Conservation (phyloP, 805 yeast species). For the Hanseniaspora guilliermondii region DNA sequence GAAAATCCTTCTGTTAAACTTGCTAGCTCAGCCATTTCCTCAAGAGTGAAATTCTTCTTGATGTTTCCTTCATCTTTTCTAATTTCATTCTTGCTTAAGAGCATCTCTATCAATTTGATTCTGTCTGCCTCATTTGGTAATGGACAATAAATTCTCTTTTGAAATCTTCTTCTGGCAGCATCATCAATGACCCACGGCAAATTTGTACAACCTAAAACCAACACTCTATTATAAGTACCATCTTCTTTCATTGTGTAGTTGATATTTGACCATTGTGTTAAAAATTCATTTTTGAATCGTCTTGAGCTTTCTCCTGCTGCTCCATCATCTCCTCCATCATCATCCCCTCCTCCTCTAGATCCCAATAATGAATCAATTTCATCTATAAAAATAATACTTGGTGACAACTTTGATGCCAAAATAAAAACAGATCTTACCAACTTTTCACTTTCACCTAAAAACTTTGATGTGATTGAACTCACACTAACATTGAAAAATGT, state of each 20-base stretch:
- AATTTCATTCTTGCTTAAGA: conserved; percentile 36
- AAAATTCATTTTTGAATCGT: conserved; percentile 81
- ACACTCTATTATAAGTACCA: conserved; percentile 46
- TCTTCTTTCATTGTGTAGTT: conserved; percentile 44
- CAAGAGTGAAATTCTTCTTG: neutral
- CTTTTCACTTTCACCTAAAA: conserved; percentile 87
- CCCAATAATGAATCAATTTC: conserved; percentile 88
- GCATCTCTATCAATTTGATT: conserved; percentile 50
- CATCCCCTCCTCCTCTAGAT: conserved; percentile 36
- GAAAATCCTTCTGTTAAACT: conserved; percentile 70
- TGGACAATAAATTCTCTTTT: conserved; percentile 84
- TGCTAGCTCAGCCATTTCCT: neutral
- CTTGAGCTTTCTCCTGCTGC: conserved; percentile 74
- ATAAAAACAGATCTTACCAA: conserved; percentile 78
- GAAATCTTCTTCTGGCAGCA: conserved; percentile 89
- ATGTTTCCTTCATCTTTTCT: neutral
- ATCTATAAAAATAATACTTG: conserved; percentile 88
- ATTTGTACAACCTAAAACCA: conserved; percentile 89
- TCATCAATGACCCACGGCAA: conserved; percentile 96
- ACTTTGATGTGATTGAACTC: conserved; percentile 75
- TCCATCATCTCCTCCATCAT: conserved; percentile 36
- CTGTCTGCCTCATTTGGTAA: conserved; percentile 82
- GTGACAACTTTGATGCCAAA: conserved; percentile 73
- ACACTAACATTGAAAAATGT: conserved; percentile 88
- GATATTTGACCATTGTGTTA: conserved; percentile 88